Evolutionary conservation across 371 early-diverging fungal species (phyloP).

Genomic region (Conidiobolus incongruus): DNA sequence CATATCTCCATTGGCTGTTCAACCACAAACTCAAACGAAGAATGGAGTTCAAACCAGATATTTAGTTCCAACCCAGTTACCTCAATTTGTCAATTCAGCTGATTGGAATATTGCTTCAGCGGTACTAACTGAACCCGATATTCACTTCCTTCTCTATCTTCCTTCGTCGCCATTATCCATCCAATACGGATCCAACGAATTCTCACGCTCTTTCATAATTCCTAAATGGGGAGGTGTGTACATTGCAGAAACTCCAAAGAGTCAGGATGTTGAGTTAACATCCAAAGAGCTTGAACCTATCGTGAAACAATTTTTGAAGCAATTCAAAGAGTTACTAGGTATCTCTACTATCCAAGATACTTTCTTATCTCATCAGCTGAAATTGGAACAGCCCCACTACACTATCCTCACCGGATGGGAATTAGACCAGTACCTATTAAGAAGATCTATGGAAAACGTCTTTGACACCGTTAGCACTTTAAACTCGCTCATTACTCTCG

Average conservation of each 20-base stretch:
- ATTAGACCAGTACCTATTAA: conserved; percentile 38
- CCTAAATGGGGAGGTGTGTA: conserved; percentile 86
- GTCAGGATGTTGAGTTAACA: conserved; percentile 8
- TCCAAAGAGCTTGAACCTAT: conserved; percentile 31
- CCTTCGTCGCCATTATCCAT: not conserved
- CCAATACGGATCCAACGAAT: conserved; percentile 9
- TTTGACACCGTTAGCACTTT: conserved; percentile 48
- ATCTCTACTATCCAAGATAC: conserved; percentile 18
- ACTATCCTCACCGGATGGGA: conserved; percentile 60
- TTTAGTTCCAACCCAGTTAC: conserved; percentile 27
- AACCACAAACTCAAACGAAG: conserved; percentile 19
- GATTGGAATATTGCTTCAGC: conserved; percentile 65
- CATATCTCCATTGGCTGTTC: conserved; percentile 39
- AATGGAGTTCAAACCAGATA: conserved; percentile 13
- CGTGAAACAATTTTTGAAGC: conserved; percentile 52
- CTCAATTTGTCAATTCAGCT: conserved; percentile 69
- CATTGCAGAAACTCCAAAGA: conserved; percentile 30
- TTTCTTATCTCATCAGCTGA: too few relatives aligned
- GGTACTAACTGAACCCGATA: not conserved
- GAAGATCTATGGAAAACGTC: conserved; percentile 38
- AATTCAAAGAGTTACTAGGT: conserved; percentile 60
- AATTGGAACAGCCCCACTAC: too few relatives aligned
- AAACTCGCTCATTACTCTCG: conserved; percentile 47
- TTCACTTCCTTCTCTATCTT: conserved; percentile 5
- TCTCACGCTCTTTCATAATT: conserved; percentile 53